These are phyloP conservation scores for Cyberlindnera misumaiensis DNA, from an alignment of 805 yeast genomes.

Conservation along the genomic window DNA sequence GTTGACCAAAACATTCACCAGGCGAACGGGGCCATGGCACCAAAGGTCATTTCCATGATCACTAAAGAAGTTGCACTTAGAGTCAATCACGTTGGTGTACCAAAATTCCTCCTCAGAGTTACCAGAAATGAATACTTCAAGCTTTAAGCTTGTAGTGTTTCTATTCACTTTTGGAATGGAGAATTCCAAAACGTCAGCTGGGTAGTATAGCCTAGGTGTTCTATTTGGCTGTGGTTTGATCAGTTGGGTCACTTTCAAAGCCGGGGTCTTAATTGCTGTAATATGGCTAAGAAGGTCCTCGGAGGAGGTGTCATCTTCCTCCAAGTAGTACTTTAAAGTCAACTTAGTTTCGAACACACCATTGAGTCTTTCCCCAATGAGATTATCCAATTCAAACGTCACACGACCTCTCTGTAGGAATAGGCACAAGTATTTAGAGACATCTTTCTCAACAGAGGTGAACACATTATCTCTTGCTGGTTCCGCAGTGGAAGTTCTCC, in stretches of 20 bases:
- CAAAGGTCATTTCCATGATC: slow-evolving; percentile 32
- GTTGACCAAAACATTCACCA: slow-evolving; percentile 54
- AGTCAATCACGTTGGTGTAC: slow-evolving; percentile 58
- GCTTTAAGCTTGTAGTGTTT: slow-evolving; percentile 45
- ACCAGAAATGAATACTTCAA: slow-evolving; percentile 64
- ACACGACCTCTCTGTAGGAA: slow-evolving; percentile 39
- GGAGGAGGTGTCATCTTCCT: slow-evolving; percentile 8
- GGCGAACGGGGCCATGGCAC: slow-evolving; percentile 70
- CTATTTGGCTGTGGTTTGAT: slow-evolving; percentile 17
- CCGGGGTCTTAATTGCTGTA: slow-evolving; percentile 17
- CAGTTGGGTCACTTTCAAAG: slow-evolving; percentile 14
- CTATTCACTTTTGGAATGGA: slow-evolving; percentile 39
- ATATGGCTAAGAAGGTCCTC: slow-evolving; percentile 12
- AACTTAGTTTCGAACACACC: slow-evolving; percentile 56
- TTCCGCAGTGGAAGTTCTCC: slow-evolving; percentile 85
- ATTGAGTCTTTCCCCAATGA: slow-evolving; percentile 43
- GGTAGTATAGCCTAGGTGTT: slow-evolving; percentile 42
- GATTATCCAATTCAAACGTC: slow-evolving; percentile 60
- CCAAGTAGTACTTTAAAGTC: slow-evolving; percentile 42
- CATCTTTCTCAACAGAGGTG: slow-evolving; percentile 54
- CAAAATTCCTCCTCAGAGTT: slow-evolving; percentile 80
- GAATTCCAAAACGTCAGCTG: slow-evolving; percentile 31
- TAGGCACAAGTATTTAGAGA: slow-evolving; percentile 45
- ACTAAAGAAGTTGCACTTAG: slow-evolving; percentile 34
- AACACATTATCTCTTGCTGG: slow-evolving; percentile 49